Evolutionary conservation across 2,329 filamentous ascomycete genomes (phyloP).

Genomic region (Chrysoporthe austroafricana): DNA sequence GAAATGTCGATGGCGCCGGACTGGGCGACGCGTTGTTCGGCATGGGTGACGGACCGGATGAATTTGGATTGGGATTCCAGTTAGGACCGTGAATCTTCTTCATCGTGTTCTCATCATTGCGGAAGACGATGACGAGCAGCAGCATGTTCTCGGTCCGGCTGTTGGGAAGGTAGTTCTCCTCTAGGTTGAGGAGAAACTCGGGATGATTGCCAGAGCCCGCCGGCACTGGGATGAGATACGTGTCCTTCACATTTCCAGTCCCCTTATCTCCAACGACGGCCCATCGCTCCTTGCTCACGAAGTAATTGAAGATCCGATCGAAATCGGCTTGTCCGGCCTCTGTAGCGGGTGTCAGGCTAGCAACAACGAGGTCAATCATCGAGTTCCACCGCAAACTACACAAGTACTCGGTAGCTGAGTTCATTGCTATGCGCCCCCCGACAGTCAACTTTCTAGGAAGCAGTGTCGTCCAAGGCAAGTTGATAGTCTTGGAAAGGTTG

Average conservation of each 20-base stretch:
- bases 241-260: slow-evolving; percentile 78
- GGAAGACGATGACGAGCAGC: slow-evolving; percentile 83
- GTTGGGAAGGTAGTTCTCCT: slow-evolving; percentile 78
- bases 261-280: slow-evolving; percentile 83
- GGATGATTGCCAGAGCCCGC: slow-evolving; percentile 73
- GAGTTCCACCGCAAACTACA: slow-evolving; percentile 82
- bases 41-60: slow-evolving; percentile 29
- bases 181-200: slow-evolving; percentile 86
- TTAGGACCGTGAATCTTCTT: slow-evolving; percentile 42
- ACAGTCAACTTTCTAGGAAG: slow-evolving; percentile 73
- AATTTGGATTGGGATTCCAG: slow-evolving; percentile 32
- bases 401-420: slow-evolving; percentile 87
- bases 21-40: slow-evolving; percentile 37
- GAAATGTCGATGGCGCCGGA: slow-evolving; percentile 41
- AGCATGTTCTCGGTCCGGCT: slow-evolving; percentile 75
- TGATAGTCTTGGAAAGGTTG: slow-evolving; percentile 66
- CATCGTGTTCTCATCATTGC: slow-evolving; percentile 56
- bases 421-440: slow-evolving; percentile 78
- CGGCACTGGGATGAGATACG: slow-evolving; percentile 87
- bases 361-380: slow-evolving; percentile 82
- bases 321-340: slow-evolving; percentile 66
- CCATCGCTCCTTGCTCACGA: slow-evolving; percentile 78
- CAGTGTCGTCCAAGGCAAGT: slow-evolving; percentile 69
- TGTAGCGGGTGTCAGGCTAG: slow-evolving; percentile 70
- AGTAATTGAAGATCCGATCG: slow-evolving; percentile 83